phyloP scores from a whole-genome alignment of 768 basidiomycete species.

The Astraeus odoratus region DNA sequence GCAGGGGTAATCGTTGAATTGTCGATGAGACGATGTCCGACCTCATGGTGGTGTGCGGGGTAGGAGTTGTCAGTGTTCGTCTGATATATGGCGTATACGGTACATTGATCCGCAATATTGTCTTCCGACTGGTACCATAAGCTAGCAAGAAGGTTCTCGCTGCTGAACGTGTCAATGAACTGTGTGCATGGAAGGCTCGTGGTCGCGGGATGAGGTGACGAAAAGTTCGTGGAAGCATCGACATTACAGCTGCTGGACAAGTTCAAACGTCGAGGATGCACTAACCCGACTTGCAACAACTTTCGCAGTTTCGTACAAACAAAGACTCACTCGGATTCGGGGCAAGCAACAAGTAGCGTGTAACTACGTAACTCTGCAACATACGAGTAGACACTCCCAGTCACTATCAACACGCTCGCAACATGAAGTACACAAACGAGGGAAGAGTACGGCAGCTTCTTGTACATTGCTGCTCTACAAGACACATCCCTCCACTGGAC shows the following conservation, averaged over 20 bases:
- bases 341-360: too few species aligned
- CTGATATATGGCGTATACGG: too few species aligned
- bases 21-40: conserved; percentile 17
- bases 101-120: too few species aligned
- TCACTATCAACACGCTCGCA: too few species aligned
- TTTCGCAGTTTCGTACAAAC: too few species aligned
- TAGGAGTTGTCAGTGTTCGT: conserved; percentile 39
- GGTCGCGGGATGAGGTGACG: conserved; percentile 9
- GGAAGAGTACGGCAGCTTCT: neutral
- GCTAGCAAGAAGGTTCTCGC: neutral
- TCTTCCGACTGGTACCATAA: too few species aligned
- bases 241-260: neutral
- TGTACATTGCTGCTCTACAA: too few species aligned
- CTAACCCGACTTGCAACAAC: too few species aligned
- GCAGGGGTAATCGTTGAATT: neutral
- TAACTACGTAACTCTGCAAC: too few species aligned
- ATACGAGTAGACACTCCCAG: too few species aligned
- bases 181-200: neutral
- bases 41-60: conserved; percentile 54
- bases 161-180: conserved; percentile 3
- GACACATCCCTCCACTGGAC: conserved; percentile 1
- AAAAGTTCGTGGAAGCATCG: conserved; percentile 17
- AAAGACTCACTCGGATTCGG: too few species aligned
- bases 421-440: too few species aligned
- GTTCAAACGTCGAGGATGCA: neutral